Conservation (phyloP, 129 eudicot species). For the Erigeron canadensis region DNA sequence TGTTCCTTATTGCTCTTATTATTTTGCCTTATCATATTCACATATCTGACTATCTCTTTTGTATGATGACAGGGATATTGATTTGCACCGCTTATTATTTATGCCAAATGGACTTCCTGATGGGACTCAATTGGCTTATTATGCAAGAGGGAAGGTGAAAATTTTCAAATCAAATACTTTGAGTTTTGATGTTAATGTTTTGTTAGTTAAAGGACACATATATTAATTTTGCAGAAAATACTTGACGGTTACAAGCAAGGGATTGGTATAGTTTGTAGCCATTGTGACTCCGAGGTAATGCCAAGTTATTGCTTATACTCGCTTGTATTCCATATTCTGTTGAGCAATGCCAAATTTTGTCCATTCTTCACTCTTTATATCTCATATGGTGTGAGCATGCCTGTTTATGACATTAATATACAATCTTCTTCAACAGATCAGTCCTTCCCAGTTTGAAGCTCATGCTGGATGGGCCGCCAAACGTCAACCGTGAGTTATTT, state of each 20-base stretch:
- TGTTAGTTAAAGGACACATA: background rate
- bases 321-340: constrained; percentile 1
- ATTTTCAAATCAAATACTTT: constrained; percentile 1
- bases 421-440: constrained; percentile 54
- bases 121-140: constrained; percentile 88
- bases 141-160: constrained; percentile 82
- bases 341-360: background rate
- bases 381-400: background rate
- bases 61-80: constrained; percentile 73
- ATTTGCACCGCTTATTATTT: constrained; percentile 78
- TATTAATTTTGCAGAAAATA: constrained; percentile 53
- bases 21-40: constrained; percentile 12
- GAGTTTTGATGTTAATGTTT: constrained; percentile 12
- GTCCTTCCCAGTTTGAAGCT: constrained; percentile 97
- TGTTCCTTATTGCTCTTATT: constrained; percentile 3
- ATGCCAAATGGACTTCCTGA: constrained; percentile 94
- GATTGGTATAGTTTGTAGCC: constrained; percentile 85
- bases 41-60: constrained; percentile 8
- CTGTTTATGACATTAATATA: background rate
- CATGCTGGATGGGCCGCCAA: constrained; percentile 99
- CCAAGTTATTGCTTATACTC: constrained; percentile 6
- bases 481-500: constrained; percentile 88
- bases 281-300: constrained; percentile 76
- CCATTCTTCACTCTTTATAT: constrained; percentile 2
- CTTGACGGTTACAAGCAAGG: constrained; percentile 93